Evolutionary conservation across 768 basidiomycete species (phyloP), one percentile per base, ranked within the genome.

Genomic region (Rickenella mellea): DNA sequence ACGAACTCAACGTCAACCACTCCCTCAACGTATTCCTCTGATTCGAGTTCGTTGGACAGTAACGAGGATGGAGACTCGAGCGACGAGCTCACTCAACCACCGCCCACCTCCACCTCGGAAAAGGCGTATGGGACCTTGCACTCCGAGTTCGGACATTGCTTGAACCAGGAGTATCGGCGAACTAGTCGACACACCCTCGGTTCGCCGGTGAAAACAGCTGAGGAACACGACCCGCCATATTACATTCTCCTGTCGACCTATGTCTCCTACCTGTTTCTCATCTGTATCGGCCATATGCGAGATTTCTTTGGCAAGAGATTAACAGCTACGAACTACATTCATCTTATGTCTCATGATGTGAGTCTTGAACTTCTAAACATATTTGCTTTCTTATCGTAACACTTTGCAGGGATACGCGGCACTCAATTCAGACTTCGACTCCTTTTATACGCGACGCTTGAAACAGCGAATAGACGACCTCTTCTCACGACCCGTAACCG

Each of bases 371-470:
- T 39, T 48, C 41, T 54, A 12, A 52, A 38, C 25, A 10, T 14
- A 24, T 0, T 19, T 12, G 30, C n/a, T 43, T 45, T 36, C 38
- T 46, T 37, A 32, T 3, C 27, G 11, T 26, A n/a, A 6, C 21
- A 30, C 43, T 38, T 22, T 39, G 30, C 60, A 97, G 91, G 96
- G 94, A 43, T 93, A 96, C 55, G 94, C 93, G 2, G 87, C 96
- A 5, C 73, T 98, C 46, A 94, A 91, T 65, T 96, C 92, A 7
- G 96, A 98, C 60, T 98, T 98, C 51, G 94, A 98, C 62, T 98
- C 96, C 5, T 99, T 98, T 68, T 98, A 98, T 71, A 94, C 93
- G 46, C 89, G 94, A 39, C 83, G 93, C 3, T 76, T 98, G 50
- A 98, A 98, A 60, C 70, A 74, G 9, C 89, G 94, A 42, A 82